Conservation (phyloP, 2,329 filamentous ascomycete genomes). For the Fusarium scirpi region DNA sequence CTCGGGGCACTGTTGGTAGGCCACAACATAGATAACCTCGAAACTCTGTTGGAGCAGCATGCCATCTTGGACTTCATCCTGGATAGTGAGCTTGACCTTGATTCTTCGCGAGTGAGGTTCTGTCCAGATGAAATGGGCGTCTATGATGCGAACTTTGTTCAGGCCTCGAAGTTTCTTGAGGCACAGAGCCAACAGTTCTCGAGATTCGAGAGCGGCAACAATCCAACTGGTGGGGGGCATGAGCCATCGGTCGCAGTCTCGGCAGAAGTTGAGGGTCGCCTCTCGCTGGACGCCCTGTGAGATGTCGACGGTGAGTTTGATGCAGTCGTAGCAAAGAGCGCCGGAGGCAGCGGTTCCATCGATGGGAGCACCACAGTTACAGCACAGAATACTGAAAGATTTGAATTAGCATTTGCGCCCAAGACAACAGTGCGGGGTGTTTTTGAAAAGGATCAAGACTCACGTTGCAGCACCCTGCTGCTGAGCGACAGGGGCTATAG, state of each 20-base stretch:
- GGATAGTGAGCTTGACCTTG: conserved; percentile 95
- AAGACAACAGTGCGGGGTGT: conserved; percentile 31
- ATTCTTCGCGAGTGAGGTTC: conserved; percentile 94
- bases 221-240: conserved; percentile 89
- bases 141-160: conserved; percentile 91
- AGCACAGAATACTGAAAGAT: conserved; percentile 79
- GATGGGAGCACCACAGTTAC: conserved; percentile 96
- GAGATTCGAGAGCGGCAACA: conserved; percentile 84
- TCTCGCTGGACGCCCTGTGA: conserved; percentile 92
- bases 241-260: conserved; percentile 94
- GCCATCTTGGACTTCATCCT: conserved; percentile 73
- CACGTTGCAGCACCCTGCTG: conserved; percentile 56
- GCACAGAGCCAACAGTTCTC: conserved; percentile 92
- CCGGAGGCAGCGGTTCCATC: conserved; percentile 89
- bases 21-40: conserved; percentile 92
- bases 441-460: conserved; percentile 37
- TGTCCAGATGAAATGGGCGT: conserved; percentile 97
- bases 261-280: conserved; percentile 88
- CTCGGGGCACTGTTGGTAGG: conserved; percentile 93
- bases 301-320: conserved; percentile 94
- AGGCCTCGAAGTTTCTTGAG: conserved; percentile 88
- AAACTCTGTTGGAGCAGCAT: conserved; percentile 89
- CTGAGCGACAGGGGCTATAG: conserved; percentile 51
- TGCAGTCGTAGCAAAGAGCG: conserved; percentile 94
- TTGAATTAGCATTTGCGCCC: conserved; percentile 32